Evolutionary conservation across 352 stramenopile genomes (phyloP), one percentile per base, ranked within the genome.

Genomic region (Hyaloperonospora brassicae): DNA sequence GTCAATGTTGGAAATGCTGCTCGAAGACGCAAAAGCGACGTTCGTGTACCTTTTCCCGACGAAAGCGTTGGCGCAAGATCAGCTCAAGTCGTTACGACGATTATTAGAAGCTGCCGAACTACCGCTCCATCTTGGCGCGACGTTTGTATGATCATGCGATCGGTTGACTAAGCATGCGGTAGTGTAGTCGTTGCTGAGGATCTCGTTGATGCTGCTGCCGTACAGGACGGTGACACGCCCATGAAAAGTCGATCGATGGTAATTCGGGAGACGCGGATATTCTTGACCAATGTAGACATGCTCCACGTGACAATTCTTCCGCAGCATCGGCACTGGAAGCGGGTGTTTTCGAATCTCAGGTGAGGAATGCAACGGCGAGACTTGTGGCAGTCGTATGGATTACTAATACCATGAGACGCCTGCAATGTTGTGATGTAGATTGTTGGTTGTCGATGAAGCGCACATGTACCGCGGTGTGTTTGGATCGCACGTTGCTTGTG

Each of bases 231-330:
- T 12, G 96, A 99, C 64, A 98, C 93, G 6, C 70, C 82, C 8
- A 94, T 97, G 68, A 80, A 82, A 51, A 76, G 90, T 44, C 84
- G 96, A 6, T 80, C 78, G 22, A 74, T 77, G 41, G 78, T 98
- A 24, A 86, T 89, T 22, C 68, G 71, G 10, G 72, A 95, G 21
- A 85, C 85, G 9, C 88, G 97, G 42, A 84, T 99, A 38, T 95
- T 99, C 48, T 70, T 99, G n/a, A 98, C 95, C 4, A 99, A 99
- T 70, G 96, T 96, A 25, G 97, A 99, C 65, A 99, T 98, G 61
- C 76, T 99, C 13, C 96, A 99, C 67, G 79, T 96, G 12, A 89
- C 88, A n/a, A 95, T 99, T 24, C 64, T 99, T 12, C 91, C 95
- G 1, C 77, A 95, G n/a, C 92, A 98, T 69, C 74, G 73, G 13